Percentiles rank a stretch among this genome's conserved stretches.
Conservation (phyloP, 2,329 filamentous ascomycete genomes). For the Clarireedia hainanense region DNA sequence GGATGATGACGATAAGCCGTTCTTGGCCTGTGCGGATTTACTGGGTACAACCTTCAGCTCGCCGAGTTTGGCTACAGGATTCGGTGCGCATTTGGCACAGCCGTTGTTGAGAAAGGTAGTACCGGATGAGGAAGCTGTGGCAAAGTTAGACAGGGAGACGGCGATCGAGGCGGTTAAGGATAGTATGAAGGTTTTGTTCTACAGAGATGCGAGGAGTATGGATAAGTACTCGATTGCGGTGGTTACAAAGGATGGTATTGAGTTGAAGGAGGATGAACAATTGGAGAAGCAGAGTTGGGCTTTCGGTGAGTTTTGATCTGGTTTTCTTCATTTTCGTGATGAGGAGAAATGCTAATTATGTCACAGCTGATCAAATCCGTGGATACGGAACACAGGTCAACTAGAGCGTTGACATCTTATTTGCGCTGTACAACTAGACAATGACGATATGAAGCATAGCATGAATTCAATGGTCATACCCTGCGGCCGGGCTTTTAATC, state of each 20-base stretch:
- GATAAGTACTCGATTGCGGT: slow-evolving; percentile 89
- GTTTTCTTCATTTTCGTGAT: not conserved
- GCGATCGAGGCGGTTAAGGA: slow-evolving; percentile 78
- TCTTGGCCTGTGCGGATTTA: slow-evolving; percentile 85
- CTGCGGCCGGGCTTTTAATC: no score
- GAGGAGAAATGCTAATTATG: slow-evolving; percentile 13
- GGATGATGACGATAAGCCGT: slow-evolving; percentile 71
- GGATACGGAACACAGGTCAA: slow-evolving; percentile 83
- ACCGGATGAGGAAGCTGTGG: slow-evolving; percentile 73
- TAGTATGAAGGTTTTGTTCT: slow-evolving; percentile 98
- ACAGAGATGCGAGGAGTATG: slow-evolving; percentile 88
- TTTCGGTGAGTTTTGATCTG: slow-evolving; percentile 42
- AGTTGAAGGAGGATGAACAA: slow-evolving; percentile 76
- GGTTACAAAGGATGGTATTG: slow-evolving; percentile 81
- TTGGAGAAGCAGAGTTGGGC: slow-evolving; percentile 96
- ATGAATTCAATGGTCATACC: not conserved
- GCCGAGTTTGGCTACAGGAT: slow-evolving; percentile 86
- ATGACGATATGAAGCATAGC: slow-evolving; percentile 20
- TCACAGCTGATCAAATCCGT: slow-evolving; percentile 73
- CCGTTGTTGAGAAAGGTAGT: slow-evolving; percentile 80
- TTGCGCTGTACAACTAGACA: slow-evolving; percentile 26
- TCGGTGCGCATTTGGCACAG: slow-evolving; percentile 85
- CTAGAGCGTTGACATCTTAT: slow-evolving; percentile 23
- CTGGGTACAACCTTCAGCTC: slow-evolving; percentile 86
- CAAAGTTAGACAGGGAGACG: slow-evolving; percentile 64